phyloP scores from a whole-genome alignment of 495 filamentous ascomycete genomes.

The Glarea lozoyensis region DNA sequence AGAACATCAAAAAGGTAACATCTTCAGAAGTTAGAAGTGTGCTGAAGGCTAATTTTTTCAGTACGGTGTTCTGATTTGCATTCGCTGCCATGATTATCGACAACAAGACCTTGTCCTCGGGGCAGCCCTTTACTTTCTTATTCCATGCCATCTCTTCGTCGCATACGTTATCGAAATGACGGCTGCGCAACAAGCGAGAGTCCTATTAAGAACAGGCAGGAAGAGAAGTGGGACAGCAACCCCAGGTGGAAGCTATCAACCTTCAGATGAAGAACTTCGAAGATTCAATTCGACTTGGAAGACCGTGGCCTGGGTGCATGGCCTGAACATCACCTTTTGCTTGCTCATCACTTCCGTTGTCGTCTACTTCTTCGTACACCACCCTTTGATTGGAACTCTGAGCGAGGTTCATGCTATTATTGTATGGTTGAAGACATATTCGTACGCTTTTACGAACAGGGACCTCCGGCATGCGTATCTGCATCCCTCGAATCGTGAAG shows the following conservation, averaged over 20 bases:
- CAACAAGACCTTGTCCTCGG: constrained; percentile 69
- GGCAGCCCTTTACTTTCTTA: constrained; percentile 66
- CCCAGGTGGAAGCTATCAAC: constrained; percentile 29
- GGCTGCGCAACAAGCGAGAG: constrained; percentile 67
- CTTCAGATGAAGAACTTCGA: constrained; percentile 45
- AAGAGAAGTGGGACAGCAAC: constrained; percentile 40
- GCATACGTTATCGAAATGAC: constrained; percentile 81
- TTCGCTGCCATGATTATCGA: constrained; percentile 83
- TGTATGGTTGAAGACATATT: constrained; percentile 90
- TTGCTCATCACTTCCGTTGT: constrained; percentile 71
- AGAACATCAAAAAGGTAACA: constrained; percentile 88
- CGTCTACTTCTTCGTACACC: constrained; percentile 84
- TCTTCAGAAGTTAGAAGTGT: constrained; percentile 2
- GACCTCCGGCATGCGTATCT: constrained; percentile 86
- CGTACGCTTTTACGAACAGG: constrained; percentile 93
- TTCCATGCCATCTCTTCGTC: constrained; percentile 81
- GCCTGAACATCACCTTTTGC: constrained; percentile 73
- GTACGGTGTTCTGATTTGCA: constrained; percentile 91
- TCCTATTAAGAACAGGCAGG: constrained; percentile 51
- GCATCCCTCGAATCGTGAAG: constrained; percentile 50
- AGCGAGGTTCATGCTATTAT: constrained; percentile 89
- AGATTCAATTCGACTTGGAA: constrained; percentile 68
- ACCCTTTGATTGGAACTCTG: constrained; percentile 86
- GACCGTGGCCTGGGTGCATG: constrained; percentile 66
- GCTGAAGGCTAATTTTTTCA: constrained; percentile 28